Evolutionary conservation across 2,329 filamentous ascomycete species (phyloP).

Genomic region (Cryphonectria carpinicola): DNA sequence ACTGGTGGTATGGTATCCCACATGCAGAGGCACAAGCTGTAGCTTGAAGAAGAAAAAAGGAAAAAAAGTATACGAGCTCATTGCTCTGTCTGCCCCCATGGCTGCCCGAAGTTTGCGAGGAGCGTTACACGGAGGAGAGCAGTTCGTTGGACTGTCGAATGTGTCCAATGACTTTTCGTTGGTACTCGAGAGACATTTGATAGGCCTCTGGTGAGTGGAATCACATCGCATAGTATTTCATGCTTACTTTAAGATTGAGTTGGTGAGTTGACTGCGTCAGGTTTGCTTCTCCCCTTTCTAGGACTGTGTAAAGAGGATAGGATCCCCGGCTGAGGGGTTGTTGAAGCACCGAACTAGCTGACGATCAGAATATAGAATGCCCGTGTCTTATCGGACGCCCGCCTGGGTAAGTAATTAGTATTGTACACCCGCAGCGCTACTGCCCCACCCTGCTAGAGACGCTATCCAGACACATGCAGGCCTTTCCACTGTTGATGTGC

Average conservation of each 20-base stretch:
- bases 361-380: not conserved
- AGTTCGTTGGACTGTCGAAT: too few species aligned
- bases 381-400: not conserved
- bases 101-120: too few species aligned
- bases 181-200: too few species aligned
- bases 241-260: too few species aligned
- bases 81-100: too few species aligned
- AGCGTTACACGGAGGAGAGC: too few species aligned
- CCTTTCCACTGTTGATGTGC: not conserved
- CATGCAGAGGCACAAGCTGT: not conserved
- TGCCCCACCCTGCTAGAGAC: not conserved
- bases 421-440: not conserved
- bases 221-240: too few species aligned
- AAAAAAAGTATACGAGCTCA: too few species aligned
- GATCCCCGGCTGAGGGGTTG: not conserved
- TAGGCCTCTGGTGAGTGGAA: too few species aligned
- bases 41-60: not conserved
- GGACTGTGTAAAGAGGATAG: not conserved
- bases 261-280: too few species aligned
- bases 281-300: too few species aligned
- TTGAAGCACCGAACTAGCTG: not conserved
- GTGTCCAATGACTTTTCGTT: too few species aligned
- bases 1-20: not conserved
- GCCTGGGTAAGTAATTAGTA: not conserved
- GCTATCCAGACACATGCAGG: not conserved